Conservation (phyloP, 1,139 yeast species). For the Sugiyamaella novakii region DNA sequence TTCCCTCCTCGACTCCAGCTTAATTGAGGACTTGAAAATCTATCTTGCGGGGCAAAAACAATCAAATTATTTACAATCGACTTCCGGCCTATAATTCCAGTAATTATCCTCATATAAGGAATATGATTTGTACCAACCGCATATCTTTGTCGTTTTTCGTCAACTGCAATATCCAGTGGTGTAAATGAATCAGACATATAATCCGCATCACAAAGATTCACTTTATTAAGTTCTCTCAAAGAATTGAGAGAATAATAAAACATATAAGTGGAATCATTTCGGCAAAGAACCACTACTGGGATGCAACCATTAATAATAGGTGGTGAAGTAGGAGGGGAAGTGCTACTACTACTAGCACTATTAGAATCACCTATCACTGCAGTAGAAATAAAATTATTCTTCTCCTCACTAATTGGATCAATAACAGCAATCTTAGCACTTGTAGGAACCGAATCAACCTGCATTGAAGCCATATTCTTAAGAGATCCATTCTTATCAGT, state of each 20-base stretch:
- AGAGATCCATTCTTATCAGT: conserved; percentile 42
- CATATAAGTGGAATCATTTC: conserved; percentile 61
- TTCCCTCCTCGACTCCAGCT: conserved; percentile 24
- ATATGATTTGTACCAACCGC: conserved; percentile 73
- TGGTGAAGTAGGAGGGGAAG: conserved; percentile 1
- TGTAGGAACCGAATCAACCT: conserved; percentile 22
- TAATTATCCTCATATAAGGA: conserved; percentile 69
- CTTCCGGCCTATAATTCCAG: conserved; percentile 37
- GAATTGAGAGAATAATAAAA: conserved; percentile 46
- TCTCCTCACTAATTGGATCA: conserved; percentile 12
- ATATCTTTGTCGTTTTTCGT: conserved; percentile 36
- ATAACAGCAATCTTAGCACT: conserved; percentile 28
- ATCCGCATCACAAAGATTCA: conserved; percentile 75
- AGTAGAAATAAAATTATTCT: neutral
- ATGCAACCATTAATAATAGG: conserved; percentile 6
- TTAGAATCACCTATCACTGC: neutral
- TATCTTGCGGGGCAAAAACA: conserved; percentile 70
- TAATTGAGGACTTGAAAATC: conserved; percentile 56
- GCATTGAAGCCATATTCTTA: conserved; percentile 11
- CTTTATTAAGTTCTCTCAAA: conserved; percentile 35
- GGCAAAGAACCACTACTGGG: conserved; percentile 55
- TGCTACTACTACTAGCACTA: conserved; percentile 6
- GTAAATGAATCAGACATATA: conserved; percentile 69
- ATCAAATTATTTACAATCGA: conserved; percentile 58
- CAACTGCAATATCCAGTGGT: conserved; percentile 53